These are phyloP conservation scores for Rhododendron kiyosumense DNA, from an alignment of 148 eudicot genomes.

Conservation along the genomic window DNA sequence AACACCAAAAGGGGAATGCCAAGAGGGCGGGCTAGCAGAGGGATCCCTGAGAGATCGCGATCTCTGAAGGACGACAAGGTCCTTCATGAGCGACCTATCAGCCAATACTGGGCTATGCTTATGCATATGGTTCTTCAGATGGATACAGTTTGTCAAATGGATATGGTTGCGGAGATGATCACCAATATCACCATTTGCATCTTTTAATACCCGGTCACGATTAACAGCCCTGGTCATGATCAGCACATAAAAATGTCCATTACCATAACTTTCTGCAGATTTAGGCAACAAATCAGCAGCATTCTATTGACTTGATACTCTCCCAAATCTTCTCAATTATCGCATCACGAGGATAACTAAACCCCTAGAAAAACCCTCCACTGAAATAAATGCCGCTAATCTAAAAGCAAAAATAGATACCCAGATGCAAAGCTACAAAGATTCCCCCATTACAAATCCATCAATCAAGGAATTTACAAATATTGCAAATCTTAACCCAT, in stretches of 20 bases:
- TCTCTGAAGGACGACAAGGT: slow-evolving; percentile 79
- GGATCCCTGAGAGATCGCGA: slow-evolving; percentile 90
- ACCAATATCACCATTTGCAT: slow-evolving; percentile 72
- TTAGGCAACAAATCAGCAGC: slow-evolving; percentile 30
- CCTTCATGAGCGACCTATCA: slow-evolving; percentile 75
- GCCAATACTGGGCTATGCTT: slow-evolving; percentile 74
- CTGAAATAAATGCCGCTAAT: not conserved
- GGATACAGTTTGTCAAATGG: slow-evolving; percentile 95
- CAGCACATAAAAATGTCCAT: slow-evolving; percentile 25
- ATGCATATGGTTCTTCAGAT: slow-evolving; percentile 96
- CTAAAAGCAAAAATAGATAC: not conserved
- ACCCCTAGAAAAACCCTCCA: slow-evolving; percentile 15
- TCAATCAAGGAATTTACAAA: not conserved
- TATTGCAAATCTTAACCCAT: not conserved
- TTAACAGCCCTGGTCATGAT: slow-evolving; percentile 79
- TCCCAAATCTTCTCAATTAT: slow-evolving; percentile 17
- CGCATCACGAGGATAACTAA: not conserved
- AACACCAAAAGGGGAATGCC: slow-evolving; percentile 59
- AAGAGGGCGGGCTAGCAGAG: slow-evolving; percentile 75
- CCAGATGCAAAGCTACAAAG: slow-evolving; percentile 13
- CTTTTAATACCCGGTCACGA: slow-evolving; percentile 75
- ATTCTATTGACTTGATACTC: slow-evolving; percentile 30
- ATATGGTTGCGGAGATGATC: slow-evolving; percentile 87
- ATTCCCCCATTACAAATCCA: slow-evolving; percentile 9
- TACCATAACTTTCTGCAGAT: slow-evolving; percentile 20